Evolutionary conservation across 2,329 filamentous ascomycete genomes (phyloP).

Genomic region (Drechslerella coelobrocha): DNA sequence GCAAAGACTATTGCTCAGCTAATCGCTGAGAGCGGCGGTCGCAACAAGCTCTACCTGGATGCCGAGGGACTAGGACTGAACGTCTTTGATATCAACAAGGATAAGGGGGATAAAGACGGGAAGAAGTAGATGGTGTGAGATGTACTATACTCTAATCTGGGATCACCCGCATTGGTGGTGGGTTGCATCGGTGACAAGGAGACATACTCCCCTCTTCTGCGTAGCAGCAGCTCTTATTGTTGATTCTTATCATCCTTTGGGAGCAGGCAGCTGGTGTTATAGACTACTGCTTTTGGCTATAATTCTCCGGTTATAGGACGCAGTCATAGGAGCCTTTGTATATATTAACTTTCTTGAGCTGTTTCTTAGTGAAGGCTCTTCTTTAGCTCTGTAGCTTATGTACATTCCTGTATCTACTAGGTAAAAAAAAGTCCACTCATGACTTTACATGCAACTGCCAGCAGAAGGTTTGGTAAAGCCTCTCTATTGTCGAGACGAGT

Average conservation of each 20-base stretch:
- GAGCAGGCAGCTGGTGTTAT: too few relatives aligned
- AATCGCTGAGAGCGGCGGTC: conserved; percentile 81
- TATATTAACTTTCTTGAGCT: conserved; percentile 41
- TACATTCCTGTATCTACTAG: conserved; percentile 41
- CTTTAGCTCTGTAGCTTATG: background rate
- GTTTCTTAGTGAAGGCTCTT: background rate
- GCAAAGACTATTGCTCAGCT: conserved; percentile 86
- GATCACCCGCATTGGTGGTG: background rate
- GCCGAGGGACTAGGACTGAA: conserved; percentile 90
- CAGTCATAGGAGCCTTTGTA: conserved; percentile 31
- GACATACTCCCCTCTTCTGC: background rate
- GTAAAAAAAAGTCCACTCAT: conserved; percentile 43
- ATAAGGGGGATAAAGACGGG: conserved; percentile 58
- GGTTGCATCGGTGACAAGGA: background rate
- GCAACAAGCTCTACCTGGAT: conserved; percentile 94
- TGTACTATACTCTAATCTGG: background rate
- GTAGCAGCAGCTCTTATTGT: too few relatives aligned
- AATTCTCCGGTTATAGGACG: too few relatives aligned
- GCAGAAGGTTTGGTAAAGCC: background rate
- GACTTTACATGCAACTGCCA: conserved; percentile 14
- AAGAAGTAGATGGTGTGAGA: conserved; percentile 30
- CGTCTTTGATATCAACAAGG: conserved; percentile 62
- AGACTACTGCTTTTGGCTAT: too few relatives aligned
- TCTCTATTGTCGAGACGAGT: background rate
- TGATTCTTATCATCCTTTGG: background rate